Base-by-base conservation (phyloP, 2,329 filamentous ascomycete species). In the Fusarium sambucinum region DNA sequence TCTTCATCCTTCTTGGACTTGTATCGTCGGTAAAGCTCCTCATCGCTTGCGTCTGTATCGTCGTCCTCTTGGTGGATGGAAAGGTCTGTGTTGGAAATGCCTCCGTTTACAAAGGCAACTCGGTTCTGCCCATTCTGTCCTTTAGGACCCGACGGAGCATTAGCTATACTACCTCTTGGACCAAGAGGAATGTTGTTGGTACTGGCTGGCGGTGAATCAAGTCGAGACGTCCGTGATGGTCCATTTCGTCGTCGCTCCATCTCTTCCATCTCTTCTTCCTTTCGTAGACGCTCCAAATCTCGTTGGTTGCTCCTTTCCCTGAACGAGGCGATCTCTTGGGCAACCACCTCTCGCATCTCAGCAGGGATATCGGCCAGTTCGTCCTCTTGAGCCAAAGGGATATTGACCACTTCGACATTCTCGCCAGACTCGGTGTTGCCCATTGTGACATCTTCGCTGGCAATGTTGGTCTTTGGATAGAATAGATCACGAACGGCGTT, bases 291-390 rank as follows among this genome's bases (percentile, higher is more conserved):
- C 78, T 99, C 96, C 75, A 96, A 82, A 76, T 99, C 96, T 38
- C 95, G 87, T 64, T 92, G 89, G 62, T 90, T 97, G 72, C 95
- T 97, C 21, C 95, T 87, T 70, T 99, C 96, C 69, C 96, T 87
- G 83, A 99, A 99, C 0, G 94, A 92, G 0, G 93, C 90, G 74
- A 99, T 99, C 77, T 99, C 96, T 59, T 91, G 91, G 0, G 96
- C 93, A 17, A 99, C 96, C 0, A 93, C 94, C 77, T 97, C 96
- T 25, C 96, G 90, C 93, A 97, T 96, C 77, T 98, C 96, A 1
- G 93, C 91, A 0, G 96, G 96, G 47, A 99, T 97, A 74, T 99
- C 96, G 21, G 94, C 91, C 30, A 99, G 84, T 75, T 99, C 96
- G 75, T 99, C 96, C 67, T 99, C 96, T 53, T 92, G 88, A 1